Conservation (phyloP, 805 yeast species). For the Saturnispora gosingensis region DNA sequence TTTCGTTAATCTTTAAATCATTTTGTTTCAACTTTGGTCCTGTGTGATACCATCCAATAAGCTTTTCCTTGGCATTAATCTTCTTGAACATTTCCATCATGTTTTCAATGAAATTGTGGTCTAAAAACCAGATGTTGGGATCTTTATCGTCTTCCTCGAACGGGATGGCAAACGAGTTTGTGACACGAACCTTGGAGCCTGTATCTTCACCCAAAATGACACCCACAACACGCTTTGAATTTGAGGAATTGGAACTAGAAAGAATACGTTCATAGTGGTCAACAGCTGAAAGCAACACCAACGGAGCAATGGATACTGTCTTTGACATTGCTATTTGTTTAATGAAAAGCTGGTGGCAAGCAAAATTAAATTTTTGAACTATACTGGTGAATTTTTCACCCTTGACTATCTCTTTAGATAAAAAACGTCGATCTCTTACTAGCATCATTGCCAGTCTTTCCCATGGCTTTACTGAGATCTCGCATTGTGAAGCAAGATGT, state of each 20-base stretch:
- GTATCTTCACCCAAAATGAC: conserved; percentile 74
- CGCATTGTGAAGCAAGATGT: not conserved
- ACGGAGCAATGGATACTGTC: conserved; percentile 86
- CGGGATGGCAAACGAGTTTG: conserved; percentile 94
- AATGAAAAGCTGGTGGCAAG: not conserved
- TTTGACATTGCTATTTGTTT: conserved; percentile 14
- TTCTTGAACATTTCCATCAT: conserved; percentile 98
- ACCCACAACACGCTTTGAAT: conserved; percentile 75
- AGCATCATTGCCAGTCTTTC: not conserved
- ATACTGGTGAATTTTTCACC: not conserved
- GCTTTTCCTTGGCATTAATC: conserved; percentile 91
- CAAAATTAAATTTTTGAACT: not conserved
- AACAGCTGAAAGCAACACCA: conserved; percentile 86
- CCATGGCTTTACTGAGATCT: not conserved
- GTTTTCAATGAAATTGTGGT: conserved; percentile 89
- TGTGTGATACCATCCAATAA: conserved; percentile 99
- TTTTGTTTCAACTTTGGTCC: conserved; percentile 88
- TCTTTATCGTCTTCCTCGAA: conserved; percentile 94
- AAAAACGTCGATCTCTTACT: not conserved
- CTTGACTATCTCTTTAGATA: not conserved
- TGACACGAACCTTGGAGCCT: conserved; percentile 47
- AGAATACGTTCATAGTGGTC: conserved; percentile 92
- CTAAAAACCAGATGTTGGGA: conserved; percentile 91
- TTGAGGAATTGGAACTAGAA: conserved; percentile 28
- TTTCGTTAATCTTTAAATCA: conserved; percentile 84